Percentiles rank a stretch among this genome's conserved stretches.
Evolutionary conservation across 768 basidiomycete species (phyloP).

Genomic region (Astraeus odoratus): DNA sequence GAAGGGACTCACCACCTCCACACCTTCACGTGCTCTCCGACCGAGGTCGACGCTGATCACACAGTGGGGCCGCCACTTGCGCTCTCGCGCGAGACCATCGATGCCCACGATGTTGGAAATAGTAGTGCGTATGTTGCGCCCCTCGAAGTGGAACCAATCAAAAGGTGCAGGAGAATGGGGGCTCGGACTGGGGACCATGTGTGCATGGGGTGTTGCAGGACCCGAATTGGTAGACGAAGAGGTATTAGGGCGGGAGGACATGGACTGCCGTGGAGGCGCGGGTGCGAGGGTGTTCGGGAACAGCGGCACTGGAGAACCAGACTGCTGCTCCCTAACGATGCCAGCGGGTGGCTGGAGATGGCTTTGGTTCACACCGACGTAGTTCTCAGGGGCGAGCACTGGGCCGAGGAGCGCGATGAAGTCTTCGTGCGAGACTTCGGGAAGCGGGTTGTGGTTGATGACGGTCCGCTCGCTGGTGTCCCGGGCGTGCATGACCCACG

Average conservation of each 20-base stretch:
- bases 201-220: conserved; percentile 2
- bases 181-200: conserved; percentile 29
- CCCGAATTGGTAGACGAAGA: conserved; percentile 20
- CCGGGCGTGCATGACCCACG: conserved; percentile 79
- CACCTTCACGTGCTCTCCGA: conserved; percentile 64
- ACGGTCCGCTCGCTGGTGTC: conserved; percentile 57
- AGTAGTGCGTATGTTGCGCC: conserved; percentile 72
- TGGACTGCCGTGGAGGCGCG: conserved; percentile 27
- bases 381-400: conserved; percentile 79
- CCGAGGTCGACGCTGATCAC: conserved; percentile 79
- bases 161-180: conserved; percentile 68
- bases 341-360: conserved; percentile 18
- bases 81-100: conserved; percentile 75
- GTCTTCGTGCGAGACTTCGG: conserved; percentile 82
- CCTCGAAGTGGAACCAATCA: conserved; percentile 85
- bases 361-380: conserved; percentile 26
- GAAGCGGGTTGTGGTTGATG: conserved; percentile 83
- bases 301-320: conserved; percentile 24
- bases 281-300: conserved; percentile 18
- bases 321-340: conserved; percentile 14
- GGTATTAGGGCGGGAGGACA: conserved; percentile 28
- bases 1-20: conserved; percentile 59
- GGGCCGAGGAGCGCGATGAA: conserved; percentile 76
- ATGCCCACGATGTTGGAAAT: conserved; percentile 70
- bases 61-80: conserved; percentile 77